These are phyloP conservation scores for Pyrenophora graminea DNA, from an alignment of 2,329 filamentous ascomycete genomes.

Conservation along the genomic window DNA sequence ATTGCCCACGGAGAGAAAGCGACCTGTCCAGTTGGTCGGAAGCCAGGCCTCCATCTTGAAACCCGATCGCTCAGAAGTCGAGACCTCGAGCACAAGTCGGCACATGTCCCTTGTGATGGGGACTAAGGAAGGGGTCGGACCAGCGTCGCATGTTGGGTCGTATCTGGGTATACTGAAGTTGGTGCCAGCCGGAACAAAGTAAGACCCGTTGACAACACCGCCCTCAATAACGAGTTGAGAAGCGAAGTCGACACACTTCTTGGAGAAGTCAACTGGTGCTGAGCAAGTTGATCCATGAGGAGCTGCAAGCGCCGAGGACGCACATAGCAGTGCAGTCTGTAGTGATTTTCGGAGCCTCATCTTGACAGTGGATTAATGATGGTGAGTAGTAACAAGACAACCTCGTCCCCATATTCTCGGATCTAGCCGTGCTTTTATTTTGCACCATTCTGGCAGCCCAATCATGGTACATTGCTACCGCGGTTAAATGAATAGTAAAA, in stretches of 20 bases:
- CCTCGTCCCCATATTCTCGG: neutral
- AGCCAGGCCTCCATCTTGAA: conserved; percentile 54
- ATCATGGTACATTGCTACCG: conserved; percentile 1
- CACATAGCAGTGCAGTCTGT: conserved; percentile 18
- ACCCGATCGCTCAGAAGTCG: conserved; percentile 47
- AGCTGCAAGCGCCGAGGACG: conserved; percentile 12
- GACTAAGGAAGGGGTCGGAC: conserved; percentile 14
- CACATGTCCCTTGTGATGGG: conserved; percentile 46
- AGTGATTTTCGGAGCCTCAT: conserved; percentile 25
- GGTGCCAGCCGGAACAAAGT: conserved; percentile 48
- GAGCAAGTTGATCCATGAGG: neutral
- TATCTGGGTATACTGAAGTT: conserved; percentile 47
- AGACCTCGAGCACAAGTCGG: conserved; percentile 47
- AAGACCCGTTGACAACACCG: conserved; percentile 44
- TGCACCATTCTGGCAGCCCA: neutral
- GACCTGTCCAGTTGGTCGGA: conserved; percentile 48
- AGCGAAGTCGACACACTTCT: conserved; percentile 35
- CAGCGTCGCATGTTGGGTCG: conserved; percentile 46
- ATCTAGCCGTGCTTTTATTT: conserved; percentile 1
- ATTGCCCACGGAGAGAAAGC: conserved; percentile 44
- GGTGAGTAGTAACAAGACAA: neutral
- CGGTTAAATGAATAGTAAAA: neutral
- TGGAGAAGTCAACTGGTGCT: conserved; percentile 21
- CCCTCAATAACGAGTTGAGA: conserved; percentile 39
- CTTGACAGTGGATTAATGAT: conserved; percentile 3